Evolutionary conservation across 1,284 basidiomycete species (phyloP), one percentile per base, ranked within the genome.

Genomic region (Ganoderma multipileum): DNA sequence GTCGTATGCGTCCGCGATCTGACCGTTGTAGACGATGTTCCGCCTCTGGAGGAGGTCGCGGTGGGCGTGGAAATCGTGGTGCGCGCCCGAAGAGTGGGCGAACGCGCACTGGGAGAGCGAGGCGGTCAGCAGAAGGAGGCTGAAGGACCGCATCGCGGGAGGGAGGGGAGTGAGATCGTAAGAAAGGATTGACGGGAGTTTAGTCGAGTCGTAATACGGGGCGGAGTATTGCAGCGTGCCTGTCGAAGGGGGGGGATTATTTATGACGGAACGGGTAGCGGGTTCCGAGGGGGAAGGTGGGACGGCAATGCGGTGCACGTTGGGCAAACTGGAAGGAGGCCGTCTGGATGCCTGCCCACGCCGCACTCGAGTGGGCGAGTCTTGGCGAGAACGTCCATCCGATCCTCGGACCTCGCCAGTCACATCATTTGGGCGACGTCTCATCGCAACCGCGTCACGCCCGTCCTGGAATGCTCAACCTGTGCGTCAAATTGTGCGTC

Each of bases 1-100:
- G 77, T 89, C 88, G 76, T 89, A 89, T 0, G 84, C 79, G 54
- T 81, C 75, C 7, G 77, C 76, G 38, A 83, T 77, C 23, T 81
- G 78, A 36, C 77, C 78, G 57, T 81, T 73, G 61, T 79, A 77
- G 57, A 85, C 79, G 69, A 86, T 85, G 65, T 83, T 82, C 47
- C 84, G 76, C 59, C 75, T 70, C 38, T 75, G 74, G 36, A 79
- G 74, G 36, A 79, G 71, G 28, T 74, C 72, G 59, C 68, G 76
- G 61, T 69, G 67, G 67, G 70, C 68, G 63, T 73, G 67, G 50
- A 74, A 70, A 74, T 77, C 77, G 69, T 66, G 71, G 62, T 75
- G 71, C 60, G 72, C 72, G 58, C 66, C 54, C 33, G 69, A 33
- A 5, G 33, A 30, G 65, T 50, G 64, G 26, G 69, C 64, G 38